Evolutionary conservation across 495 filamentous ascomycete genomes (phyloP).

Genomic region (Delitschia confertaspora): DNA sequence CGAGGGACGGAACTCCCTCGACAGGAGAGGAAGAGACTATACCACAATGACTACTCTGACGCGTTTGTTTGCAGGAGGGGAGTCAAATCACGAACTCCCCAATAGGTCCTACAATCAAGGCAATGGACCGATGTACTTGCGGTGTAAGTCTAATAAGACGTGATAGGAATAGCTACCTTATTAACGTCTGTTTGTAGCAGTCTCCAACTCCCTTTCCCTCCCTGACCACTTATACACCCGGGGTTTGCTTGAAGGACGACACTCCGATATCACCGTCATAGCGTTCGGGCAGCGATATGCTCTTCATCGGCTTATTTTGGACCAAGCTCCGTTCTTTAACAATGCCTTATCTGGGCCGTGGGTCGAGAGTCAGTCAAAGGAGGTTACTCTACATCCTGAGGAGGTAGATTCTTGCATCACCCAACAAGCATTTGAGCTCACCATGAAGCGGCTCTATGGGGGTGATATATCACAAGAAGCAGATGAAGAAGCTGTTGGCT

Average conservation of each 20-base stretch:
- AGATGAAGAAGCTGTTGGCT: slow-evolving; percentile 45
- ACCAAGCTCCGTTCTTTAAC: slow-evolving; percentile 51
- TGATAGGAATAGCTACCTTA: background rate
- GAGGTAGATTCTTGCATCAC: slow-evolving; percentile 50
- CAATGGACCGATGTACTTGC: slow-evolving; percentile 12
- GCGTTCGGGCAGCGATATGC: slow-evolving; percentile 47
- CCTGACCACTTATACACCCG: slow-evolving; percentile 50
- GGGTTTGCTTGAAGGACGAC: slow-evolving; percentile 47
- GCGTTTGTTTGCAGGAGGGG: slow-evolving; percentile 32
- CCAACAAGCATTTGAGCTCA: slow-evolving; percentile 48
- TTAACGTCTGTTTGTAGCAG: slow-evolving; percentile 20
- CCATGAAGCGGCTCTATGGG: slow-evolving; percentile 50
- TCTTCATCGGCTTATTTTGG: slow-evolving; percentile 49
- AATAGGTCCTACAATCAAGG: slow-evolving; percentile 31
- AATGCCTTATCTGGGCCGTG: slow-evolving; percentile 50
- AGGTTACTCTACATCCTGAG: slow-evolving; percentile 49
- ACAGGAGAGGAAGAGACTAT: slow-evolving; percentile 22
- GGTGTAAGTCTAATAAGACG: slow-evolving; percentile 9
- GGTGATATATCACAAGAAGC: slow-evolving; percentile 42
- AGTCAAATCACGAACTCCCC: slow-evolving; percentile 25
- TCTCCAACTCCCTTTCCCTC: slow-evolving; percentile 39
- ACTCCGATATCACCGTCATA: slow-evolving; percentile 47
- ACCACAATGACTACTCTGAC: slow-evolving; percentile 33
- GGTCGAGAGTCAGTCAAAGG: slow-evolving; percentile 46
- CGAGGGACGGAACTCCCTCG: slow-evolving; percentile 12